phyloP scores from a whole-genome alignment of 257 asterid species.

The Fraxinus quadrangulata region DNA sequence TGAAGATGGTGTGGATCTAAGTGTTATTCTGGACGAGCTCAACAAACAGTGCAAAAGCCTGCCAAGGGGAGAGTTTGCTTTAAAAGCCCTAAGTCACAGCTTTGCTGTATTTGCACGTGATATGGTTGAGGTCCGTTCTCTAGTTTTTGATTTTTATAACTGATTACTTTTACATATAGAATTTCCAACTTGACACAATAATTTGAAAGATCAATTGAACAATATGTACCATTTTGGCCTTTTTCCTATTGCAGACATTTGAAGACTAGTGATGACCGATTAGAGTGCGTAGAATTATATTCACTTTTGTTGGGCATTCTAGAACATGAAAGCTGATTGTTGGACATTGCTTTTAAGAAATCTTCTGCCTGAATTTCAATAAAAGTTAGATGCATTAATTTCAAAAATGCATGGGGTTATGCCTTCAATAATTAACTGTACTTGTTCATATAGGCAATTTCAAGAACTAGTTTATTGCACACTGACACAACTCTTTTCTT shows the following conservation, averaged over 20 bases:
- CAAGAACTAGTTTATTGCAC: neutral
- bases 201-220: neutral
- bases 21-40: conserved; percentile 69
- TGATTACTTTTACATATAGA: neutral
- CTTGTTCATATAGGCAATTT: neutral
- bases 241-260: neutral
- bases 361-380: neutral
- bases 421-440: neutral
- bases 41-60: conserved; percentile 76
- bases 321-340: neutral
- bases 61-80: conserved; percentile 86
- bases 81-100: conserved; percentile 88
- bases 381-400: neutral
- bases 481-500: neutral
- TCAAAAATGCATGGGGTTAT: neutral
- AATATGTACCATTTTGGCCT: neutral
- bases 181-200: neutral
- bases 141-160: neutral
- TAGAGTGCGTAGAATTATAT: neutral
- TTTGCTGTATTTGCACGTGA: conserved; percentile 79
- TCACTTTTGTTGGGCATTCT: neutral
- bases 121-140: conserved; percentile 76
- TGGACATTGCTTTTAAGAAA: neutral
- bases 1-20: conserved; percentile 77
- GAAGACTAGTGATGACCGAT: neutral